Percentiles rank a stretch among this genome's conserved stretches.
phyloP scores from a whole-genome alignment of 2,329 filamentous ascomycete genomes.

The Dendrostoma leiphaemia region DNA sequence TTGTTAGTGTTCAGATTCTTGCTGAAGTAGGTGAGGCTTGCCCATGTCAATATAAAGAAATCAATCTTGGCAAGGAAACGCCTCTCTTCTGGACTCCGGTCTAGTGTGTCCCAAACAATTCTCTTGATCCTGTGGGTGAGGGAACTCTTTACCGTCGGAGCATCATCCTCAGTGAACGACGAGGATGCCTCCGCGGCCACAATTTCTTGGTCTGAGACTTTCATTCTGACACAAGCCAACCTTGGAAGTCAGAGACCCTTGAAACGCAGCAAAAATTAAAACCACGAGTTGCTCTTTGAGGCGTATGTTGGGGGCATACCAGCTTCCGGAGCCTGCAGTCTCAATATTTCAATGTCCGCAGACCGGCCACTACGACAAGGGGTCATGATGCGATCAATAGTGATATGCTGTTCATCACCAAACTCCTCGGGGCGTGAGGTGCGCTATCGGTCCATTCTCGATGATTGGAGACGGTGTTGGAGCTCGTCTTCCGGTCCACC shows the following conservation, averaged over 20 bases:
- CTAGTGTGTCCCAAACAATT: constrained; percentile 21
- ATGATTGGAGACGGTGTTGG: constrained; percentile 11
- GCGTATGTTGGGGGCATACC: no score
- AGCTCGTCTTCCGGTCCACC: constrained; percentile 11
- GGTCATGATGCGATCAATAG: constrained; percentile 15
- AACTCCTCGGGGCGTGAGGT: not conserved
- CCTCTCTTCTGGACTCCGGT: constrained; percentile 14
- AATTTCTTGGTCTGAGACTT: not conserved
- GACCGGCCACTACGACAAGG: not conserved
- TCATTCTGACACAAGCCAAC: no score
- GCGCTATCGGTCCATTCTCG: not conserved
- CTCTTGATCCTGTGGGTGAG: constrained; percentile 20
- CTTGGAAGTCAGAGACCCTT: no score
- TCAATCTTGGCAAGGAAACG: constrained; percentile 21
- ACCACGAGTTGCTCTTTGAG: no score
- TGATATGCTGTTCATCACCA: not conserved
- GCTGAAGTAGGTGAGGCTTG: constrained; percentile 26
- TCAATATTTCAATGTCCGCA: not conserved
- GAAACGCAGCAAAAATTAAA: no score
- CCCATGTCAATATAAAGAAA: constrained; percentile 23
- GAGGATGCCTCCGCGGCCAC: not conserved
- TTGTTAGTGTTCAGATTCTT: constrained; percentile 24
- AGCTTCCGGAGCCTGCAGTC: not conserved
- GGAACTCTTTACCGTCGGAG: constrained; percentile 10
- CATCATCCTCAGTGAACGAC: not conserved